Percentiles rank a stretch among this genome's conserved stretches.
Evolutionary conservation across 2,329 filamentous ascomycete genomes (phyloP).

Genomic region (Cladosporium sp.): DNA sequence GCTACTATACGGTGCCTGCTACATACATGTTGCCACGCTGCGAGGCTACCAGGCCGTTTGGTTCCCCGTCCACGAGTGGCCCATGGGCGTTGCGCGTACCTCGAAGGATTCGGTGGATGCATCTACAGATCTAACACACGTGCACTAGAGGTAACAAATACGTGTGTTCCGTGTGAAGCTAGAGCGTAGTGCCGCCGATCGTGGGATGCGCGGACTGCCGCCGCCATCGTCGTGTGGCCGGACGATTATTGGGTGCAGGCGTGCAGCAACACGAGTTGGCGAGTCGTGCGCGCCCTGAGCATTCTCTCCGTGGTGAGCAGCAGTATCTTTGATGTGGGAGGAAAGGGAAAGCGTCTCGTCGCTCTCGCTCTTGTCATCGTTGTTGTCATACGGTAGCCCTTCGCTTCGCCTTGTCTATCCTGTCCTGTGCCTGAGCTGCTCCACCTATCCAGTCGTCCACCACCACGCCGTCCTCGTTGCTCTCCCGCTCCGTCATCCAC

Average conservation of each 20-base stretch:
- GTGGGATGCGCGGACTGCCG: not conserved
- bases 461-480: not conserved
- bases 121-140: conserved; percentile 12
- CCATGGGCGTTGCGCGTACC: not conserved
- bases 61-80: not conserved
- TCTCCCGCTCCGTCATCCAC: not conserved
- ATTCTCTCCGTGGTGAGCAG: too few relatives aligned
- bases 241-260: not conserved
- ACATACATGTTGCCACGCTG: not conserved
- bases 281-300: not conserved
- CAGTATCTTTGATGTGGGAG: not conserved
- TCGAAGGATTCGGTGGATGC: conserved; percentile 13
- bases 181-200: conserved; percentile 9
- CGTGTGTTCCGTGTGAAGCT: conserved; percentile 7
- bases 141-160: conserved; percentile 5
- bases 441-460: not conserved
- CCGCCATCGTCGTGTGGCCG: not conserved
- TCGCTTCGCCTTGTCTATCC: not conserved
- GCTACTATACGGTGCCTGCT: not conserved
- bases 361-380: not conserved
- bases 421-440: not conserved
- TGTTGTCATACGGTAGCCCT: not conserved
- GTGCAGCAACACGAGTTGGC: not conserved
- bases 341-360: not conserved
- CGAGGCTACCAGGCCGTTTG: not conserved